Evolutionary conservation across 1,284 basidiomycete genomes (phyloP), one percentile per base, ranked within the genome.

Genomic region (Laetiporus sulphureus): DNA sequence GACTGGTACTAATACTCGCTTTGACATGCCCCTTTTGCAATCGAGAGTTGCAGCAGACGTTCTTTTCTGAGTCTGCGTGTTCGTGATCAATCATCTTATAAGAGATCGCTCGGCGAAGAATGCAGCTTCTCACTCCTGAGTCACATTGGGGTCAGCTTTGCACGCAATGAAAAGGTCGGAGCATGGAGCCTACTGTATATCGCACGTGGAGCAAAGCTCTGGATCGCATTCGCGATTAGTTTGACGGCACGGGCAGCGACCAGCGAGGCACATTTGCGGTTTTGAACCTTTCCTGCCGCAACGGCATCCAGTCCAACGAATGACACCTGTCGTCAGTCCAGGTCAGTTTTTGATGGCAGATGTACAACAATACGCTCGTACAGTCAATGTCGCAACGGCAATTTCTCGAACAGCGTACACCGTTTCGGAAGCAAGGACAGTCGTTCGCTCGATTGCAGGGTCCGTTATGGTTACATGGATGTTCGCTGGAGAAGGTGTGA

Each of bases 221-320:
- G 73, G 71, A 44, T 75, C 73, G 48, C 76, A 79, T 47, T 77
- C 75, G 15, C 73, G 58, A 3, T 55, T 51, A 2, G 60, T 63
- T 3, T 46, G 38, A 36, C 57, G 63, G 50, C 77, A 80, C 0
- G 68, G 64, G 49, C 77, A 80, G 10, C 57, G 54, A 3, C 54
- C 46, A 1, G 61, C 66, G 12, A 51, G 44, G 46, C 61, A 67
- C 21, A 25, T 36, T 12, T 30, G 37, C 27, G 35, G 15, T 34
- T 40, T 47, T 19, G 20, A 16, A 13, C 18, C 20, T 32, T 39
- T 21, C 19, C 37, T 37, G 59, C 62, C 1, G 52, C 72, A 75
- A 20, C 49, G 47, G 47, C 73, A 76, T 2, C 75, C 74, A n/a
- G 46, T 48, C 64, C 64, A 71, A 12, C 68, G 63, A 4, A 66